Percentiles rank a stretch among this genome's conserved stretches.
Evolutionary conservation across 257 asterid genomes (phyloP).

Genomic region (Gentiana straminea): DNA sequence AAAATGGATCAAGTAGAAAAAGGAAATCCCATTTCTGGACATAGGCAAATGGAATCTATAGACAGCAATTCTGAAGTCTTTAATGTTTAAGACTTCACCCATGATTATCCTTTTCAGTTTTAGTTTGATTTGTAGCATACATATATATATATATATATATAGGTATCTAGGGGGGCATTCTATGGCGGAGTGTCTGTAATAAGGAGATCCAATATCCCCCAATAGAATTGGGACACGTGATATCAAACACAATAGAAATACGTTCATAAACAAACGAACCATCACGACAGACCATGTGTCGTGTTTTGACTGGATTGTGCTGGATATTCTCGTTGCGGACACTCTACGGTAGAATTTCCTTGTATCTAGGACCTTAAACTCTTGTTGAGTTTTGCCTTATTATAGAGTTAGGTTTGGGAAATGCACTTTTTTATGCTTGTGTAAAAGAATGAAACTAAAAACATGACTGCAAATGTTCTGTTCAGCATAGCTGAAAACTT

Average conservation of each 20-base stretch:
- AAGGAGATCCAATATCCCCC: background rate
- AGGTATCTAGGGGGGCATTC: slow-evolving; percentile 1
- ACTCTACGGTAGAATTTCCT: too few relatives aligned
- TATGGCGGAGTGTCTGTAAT: slow-evolving; percentile 3
- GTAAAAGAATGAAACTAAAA: background rate
- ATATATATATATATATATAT: slow-evolving; percentile 13
- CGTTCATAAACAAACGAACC: background rate
- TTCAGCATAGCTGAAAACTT: background rate
- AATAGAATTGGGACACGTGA: slow-evolving; percentile 10
- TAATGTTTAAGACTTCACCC: slow-evolving; percentile 28
- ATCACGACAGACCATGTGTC: too few relatives aligned
- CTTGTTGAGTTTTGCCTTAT: background rate
- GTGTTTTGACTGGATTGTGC: too few relatives aligned
- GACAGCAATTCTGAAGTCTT: slow-evolving; percentile 58
- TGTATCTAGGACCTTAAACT: background rate
- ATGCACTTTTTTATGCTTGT: background rate
- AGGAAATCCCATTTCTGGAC: slow-evolving; percentile 34
- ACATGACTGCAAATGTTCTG: too few relatives aligned
- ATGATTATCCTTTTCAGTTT: background rate
- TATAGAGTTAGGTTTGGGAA: background rate
- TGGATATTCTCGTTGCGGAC: too few relatives aligned
- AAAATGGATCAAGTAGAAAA: slow-evolving; percentile 33
- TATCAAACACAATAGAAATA: slow-evolving; percentile 14
- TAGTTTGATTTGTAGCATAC: slow-evolving; percentile 24
- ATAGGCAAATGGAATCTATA: slow-evolving; percentile 48